These are phyloP conservation scores for Rhodotorula sp. DNA, from an alignment of 1,284 basidiomycete genomes.

Conservation along the genomic window DNA sequence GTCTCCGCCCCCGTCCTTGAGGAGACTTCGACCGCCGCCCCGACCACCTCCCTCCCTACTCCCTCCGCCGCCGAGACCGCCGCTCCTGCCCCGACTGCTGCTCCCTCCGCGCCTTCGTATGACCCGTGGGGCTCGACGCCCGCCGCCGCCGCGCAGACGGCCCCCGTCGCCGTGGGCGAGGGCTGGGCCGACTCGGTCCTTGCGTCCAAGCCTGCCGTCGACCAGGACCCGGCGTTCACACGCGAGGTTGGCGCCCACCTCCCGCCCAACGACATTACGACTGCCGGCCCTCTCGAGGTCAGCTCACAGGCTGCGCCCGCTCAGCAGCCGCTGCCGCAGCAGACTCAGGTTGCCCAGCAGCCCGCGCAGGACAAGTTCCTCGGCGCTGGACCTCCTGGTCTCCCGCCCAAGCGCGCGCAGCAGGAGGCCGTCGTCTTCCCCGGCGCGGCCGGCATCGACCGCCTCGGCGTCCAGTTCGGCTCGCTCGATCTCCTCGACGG, in stretches of 20 bases:
- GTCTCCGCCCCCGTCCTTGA: constrained; percentile 10
- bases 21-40: constrained; percentile 10
- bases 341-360: neutral
- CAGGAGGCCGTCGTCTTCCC: constrained; percentile 41
- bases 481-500: constrained; percentile 36
- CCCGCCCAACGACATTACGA: constrained; percentile 40
- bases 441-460: constrained; percentile 15
- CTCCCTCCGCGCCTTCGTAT: constrained; percentile 27
- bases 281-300: constrained; percentile 44
- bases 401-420: constrained; percentile 36
- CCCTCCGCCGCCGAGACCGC: constrained; percentile 20
- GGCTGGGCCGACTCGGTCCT: constrained; percentile 45
- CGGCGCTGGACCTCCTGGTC: constrained; percentile 32
- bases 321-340: constrained; percentile 4
- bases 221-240: constrained; percentile 29
- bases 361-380: constrained; percentile 31
- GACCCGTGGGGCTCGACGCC: constrained; percentile 49
- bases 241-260: constrained; percentile 38
- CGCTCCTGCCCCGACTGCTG: constrained; percentile 29
- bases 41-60: constrained; percentile 28
- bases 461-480: constrained; percentile 38
- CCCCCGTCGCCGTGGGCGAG: constrained; percentile 42
- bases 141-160: constrained; percentile 40
- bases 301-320: constrained; percentile 9
- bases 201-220: constrained; percentile 25